Conservation (phyloP, 345 rosid genomes). For the Anacardium occidentale region DNA sequence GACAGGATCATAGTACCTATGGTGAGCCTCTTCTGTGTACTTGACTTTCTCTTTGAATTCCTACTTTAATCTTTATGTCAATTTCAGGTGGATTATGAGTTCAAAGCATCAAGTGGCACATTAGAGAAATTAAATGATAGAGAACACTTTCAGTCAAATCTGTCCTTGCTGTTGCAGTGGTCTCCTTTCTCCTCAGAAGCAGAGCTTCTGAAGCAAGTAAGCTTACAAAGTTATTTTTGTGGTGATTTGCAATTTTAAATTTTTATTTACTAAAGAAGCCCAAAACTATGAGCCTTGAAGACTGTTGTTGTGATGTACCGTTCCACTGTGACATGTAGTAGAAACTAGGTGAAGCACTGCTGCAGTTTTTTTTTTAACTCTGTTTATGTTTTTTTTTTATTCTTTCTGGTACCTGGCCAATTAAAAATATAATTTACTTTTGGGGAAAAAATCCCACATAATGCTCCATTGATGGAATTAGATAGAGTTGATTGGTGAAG, state of each 20-base stretch:
- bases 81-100: constrained; percentile 77
- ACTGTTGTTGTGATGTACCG: neutral
- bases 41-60: constrained; percentile 3
- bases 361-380: neutral
- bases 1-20: constrained; percentile 94
- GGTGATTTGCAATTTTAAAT: constrained; percentile 18
- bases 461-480: neutral
- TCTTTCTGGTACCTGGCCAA: neutral
- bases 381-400: neutral
- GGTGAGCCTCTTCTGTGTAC: constrained; percentile 48
- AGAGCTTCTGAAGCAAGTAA: constrained; percentile 89
- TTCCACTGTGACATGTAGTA: neutral
- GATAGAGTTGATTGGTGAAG: neutral
- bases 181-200: constrained; percentile 84
- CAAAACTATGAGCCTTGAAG: neutral
- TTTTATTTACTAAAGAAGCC: neutral
- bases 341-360: neutral
- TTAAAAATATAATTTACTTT: neutral
- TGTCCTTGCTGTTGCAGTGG: constrained; percentile 76
- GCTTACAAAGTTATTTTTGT: constrained; percentile 18
- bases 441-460: neutral
- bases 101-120: constrained; percentile 36
- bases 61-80: constrained; percentile 13
- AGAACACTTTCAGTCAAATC: constrained; percentile 62
- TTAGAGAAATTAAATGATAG: constrained; percentile 44